Evolutionary conservation across 2,329 filamentous ascomycete genomes (phyloP).

Genomic region (Epichloe brachyelytri): DNA sequence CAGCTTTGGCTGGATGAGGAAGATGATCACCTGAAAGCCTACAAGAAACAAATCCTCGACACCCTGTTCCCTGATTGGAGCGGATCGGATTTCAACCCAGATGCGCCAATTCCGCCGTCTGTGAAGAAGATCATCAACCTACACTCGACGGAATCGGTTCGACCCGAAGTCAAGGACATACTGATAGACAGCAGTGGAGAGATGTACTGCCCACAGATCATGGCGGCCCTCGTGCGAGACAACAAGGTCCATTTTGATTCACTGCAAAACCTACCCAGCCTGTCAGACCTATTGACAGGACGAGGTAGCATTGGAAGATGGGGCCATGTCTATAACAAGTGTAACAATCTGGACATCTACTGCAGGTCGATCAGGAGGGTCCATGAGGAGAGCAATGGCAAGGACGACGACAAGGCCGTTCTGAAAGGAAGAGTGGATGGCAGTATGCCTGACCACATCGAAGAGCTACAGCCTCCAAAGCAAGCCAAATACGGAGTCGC

Average conservation of each 20-base stretch:
- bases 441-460: constrained; percentile 9
- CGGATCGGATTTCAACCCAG: constrained; percentile 14
- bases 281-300: constrained; percentile 10
- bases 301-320: neutral
- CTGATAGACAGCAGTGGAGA: constrained; percentile 8
- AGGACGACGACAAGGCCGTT: neutral
- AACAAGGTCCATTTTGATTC: constrained; percentile 18
- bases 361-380: constrained; percentile 3
- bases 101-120: constrained; percentile 16
- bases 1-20: constrained; percentile 18
- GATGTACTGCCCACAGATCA: neutral
- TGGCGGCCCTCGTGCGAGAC: constrained; percentile 11
- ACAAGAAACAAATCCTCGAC: constrained; percentile 9
- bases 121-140: constrained; percentile 12
- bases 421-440: constrained; percentile 3
- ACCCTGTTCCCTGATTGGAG: constrained; percentile 17
- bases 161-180: constrained; percentile 2
- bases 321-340: constrained; percentile 1
- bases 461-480: constrained; percentile 10
- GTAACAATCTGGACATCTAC: constrained; percentile 12
- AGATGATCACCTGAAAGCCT: constrained; percentile 14
- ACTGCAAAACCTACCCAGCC: constrained; percentile 15
- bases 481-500: neutral
- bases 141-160: constrained; percentile 6
- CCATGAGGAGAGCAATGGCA: neutral